A percentile compares a stretch with the other conserved stretches of the same genome.
These are phyloP conservation scores for Boletus vinaceobasis DNA, from an alignment of 768 basidiomycete genomes.

Conservation along the genomic window DNA sequence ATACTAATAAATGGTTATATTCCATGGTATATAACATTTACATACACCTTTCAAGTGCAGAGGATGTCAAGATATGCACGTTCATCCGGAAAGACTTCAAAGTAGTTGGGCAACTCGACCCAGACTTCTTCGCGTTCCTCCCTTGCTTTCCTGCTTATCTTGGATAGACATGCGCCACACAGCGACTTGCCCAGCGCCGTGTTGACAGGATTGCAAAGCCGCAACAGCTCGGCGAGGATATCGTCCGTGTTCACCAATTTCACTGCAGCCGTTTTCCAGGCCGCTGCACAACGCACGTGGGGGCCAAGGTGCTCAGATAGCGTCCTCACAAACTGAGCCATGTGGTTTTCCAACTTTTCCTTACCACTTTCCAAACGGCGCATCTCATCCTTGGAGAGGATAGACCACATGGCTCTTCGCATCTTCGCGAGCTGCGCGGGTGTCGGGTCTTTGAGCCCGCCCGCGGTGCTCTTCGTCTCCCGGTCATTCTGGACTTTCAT, in stretches of 20 bases:
- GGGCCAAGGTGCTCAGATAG: neutral
- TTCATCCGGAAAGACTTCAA: neutral
- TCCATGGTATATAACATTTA: too few relatives aligned
- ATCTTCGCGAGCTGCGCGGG: neutral
- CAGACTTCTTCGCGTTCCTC: neutral
- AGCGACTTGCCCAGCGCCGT: neutral
- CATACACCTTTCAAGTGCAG: neutral
- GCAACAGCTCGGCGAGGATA: neutral
- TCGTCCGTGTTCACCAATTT: neutral
- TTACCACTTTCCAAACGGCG: neutral
- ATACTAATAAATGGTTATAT: neutral
- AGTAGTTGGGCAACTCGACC: neutral
- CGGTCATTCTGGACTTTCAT: neutral
- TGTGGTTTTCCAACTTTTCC: neutral
- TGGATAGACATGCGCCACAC: neutral
- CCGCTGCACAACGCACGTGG: neutral
- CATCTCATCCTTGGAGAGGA: neutral
- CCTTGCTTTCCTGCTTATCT: neutral
- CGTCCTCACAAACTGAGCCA: neutral
- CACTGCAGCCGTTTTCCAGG: neutral
- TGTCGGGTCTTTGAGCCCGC: neutral
- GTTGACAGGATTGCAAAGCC: neutral
- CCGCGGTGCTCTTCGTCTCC: neutral
- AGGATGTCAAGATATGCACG: neutral
- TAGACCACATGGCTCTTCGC: conserved; percentile 1